These are phyloP conservation scores for Pseudevernia furfuracea DNA, from an alignment of 495 filamentous ascomycete genomes.

Conservation along the genomic window DNA sequence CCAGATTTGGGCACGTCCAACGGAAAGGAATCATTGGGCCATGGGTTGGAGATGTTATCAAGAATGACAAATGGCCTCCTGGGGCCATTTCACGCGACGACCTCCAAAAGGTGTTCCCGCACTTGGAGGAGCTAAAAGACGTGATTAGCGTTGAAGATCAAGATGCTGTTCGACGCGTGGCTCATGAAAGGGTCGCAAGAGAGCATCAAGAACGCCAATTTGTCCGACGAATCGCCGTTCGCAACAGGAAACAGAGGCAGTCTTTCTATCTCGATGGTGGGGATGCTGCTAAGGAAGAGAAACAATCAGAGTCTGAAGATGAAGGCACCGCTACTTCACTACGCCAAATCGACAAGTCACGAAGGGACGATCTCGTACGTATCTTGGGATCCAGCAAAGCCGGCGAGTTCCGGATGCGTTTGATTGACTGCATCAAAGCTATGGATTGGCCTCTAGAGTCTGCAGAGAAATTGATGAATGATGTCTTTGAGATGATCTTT, in stretches of 20 bases:
- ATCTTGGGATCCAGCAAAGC: not conserved
- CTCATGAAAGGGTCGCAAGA: conserved; percentile 37
- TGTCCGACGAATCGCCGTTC: conserved; percentile 45
- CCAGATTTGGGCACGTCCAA: conserved; percentile 28
- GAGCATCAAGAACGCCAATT: conserved; percentile 35
- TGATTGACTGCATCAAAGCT: conserved; percentile 6
- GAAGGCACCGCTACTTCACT: not conserved
- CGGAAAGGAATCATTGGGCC: conserved; percentile 7
- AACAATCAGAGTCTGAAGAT: not conserved
- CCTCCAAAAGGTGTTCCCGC: conserved; percentile 36
- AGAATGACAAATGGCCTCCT: conserved; percentile 17
- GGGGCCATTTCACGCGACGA: conserved; percentile 32
- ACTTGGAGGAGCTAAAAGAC: conserved; percentile 35
- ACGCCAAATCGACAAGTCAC: not conserved
- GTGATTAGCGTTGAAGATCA: conserved; percentile 38
- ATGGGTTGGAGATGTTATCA: conserved; percentile 8
- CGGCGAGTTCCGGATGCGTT: not conserved
- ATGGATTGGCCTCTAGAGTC: conserved; percentile 10
- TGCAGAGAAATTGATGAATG: not conserved
- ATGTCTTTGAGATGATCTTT: not conserved
- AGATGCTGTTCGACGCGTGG: conserved; percentile 36
- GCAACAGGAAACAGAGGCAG: conserved; percentile 65
- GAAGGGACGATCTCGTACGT: conserved; percentile 1
- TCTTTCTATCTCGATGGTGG: conserved; percentile 77
- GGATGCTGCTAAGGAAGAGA: conserved; percentile 26